Evolutionary conservation across 106 monocot genomes (phyloP).

Genomic region (Dendrobium officinale): DNA sequence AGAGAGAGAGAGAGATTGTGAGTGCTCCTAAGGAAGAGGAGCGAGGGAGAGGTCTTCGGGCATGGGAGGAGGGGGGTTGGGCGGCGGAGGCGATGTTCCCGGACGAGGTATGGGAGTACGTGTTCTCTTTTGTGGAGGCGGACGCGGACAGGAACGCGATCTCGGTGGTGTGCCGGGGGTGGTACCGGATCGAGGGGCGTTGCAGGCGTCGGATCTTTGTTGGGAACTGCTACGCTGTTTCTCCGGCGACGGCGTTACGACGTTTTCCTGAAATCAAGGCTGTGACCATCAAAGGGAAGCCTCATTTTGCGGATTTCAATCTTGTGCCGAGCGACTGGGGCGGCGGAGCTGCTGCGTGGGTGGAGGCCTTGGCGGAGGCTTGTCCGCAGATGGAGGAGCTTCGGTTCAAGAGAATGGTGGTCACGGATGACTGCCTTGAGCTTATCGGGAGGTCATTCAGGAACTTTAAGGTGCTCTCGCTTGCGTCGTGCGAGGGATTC

Average conservation of each 20-base stretch:
- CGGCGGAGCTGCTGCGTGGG: conserved; percentile 59
- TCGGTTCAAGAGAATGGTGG: conserved; percentile 78
- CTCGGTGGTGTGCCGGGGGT: conserved; percentile 43
- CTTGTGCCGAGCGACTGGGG: conserved; percentile 79
- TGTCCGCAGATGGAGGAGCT: conserved; percentile 79
- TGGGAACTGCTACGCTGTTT: conserved; percentile 82
- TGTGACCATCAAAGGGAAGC: conserved; percentile 72
- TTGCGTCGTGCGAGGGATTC: conserved; percentile 78
- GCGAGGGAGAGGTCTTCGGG: not conserved
- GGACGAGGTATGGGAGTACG: conserved; percentile 79
- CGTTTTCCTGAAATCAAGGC: conserved; percentile 49
- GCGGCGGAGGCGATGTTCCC: conserved; percentile 33
- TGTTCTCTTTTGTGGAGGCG: conserved; percentile 52
- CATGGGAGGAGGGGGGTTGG: not conserved
- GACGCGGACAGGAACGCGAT: conserved; percentile 56
- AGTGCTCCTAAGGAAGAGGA: not conserved
- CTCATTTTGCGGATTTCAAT: conserved; percentile 91
- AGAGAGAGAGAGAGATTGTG: too few species aligned
- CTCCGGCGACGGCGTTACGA: conserved; percentile 26
- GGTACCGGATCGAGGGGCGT: conserved; percentile 41
- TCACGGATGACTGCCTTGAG: conserved; percentile 78
- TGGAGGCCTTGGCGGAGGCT: conserved; percentile 50
- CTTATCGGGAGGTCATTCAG: conserved; percentile 45
- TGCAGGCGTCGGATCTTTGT: conserved; percentile 51
- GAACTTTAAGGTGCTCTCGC: conserved; percentile 40